Conservation (phyloP, 108 stramenopile species). For the Skeletonema grethae region DNA sequence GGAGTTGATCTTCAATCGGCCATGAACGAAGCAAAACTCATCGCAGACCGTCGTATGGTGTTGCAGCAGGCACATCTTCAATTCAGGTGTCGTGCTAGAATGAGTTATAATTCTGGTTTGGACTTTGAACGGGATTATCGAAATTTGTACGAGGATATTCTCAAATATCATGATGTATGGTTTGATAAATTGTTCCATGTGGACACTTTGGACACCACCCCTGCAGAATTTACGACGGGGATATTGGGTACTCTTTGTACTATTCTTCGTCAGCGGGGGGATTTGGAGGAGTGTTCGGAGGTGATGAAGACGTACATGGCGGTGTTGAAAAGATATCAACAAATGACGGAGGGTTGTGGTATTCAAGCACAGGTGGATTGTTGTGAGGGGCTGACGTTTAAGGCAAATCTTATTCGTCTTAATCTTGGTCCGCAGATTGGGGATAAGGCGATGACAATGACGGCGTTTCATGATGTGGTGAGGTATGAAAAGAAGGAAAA, state of each 20-base stretch:
- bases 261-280: slow-evolving; percentile 12
- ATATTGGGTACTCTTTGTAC: slow-evolving; percentile 18
- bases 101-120: slow-evolving; percentile 3
- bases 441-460: slow-evolving; percentile 13
- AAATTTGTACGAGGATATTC: slow-evolving; percentile 12
- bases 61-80: slow-evolving; percentile 1
- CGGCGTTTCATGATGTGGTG: slow-evolving; percentile 13
- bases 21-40: neutral
- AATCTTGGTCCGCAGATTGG: slow-evolving; percentile 6
- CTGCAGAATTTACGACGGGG: slow-evolving; percentile 5
- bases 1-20: neutral
- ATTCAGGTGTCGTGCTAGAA: neutral
- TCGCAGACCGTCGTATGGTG: neutral
- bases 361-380: neutral
- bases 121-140: slow-evolving; percentile 15
- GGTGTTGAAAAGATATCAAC: slow-evolving; percentile 9
- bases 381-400: slow-evolving; percentile 7
- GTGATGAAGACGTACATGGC: slow-evolving; percentile 16
- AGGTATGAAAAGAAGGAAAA: slow-evolving; percentile 11
- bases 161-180: slow-evolving; percentile 10
- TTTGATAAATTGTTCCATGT: slow-evolving; percentile 12
- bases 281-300: slow-evolving; percentile 11
- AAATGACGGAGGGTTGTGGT: slow-evolving; percentile 9
- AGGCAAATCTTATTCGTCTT: slow-evolving; percentile 4
- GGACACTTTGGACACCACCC: neutral